These are phyloP conservation scores for Populus davidiana DNA, from an alignment of 345 rosid species.

Conservation along the genomic window DNA sequence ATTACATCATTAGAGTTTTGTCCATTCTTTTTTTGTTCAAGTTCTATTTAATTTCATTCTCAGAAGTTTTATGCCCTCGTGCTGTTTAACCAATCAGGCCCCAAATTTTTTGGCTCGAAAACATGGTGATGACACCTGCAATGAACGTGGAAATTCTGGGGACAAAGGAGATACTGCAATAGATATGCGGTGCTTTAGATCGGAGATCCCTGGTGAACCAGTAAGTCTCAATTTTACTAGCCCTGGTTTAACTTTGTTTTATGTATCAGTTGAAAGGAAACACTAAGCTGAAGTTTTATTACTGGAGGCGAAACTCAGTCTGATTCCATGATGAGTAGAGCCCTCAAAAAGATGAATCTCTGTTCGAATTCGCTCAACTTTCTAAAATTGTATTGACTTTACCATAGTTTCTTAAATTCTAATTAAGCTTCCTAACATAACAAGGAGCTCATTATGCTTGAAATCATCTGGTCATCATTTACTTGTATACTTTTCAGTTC, in stretches of 20 bases:
- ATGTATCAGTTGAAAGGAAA: not conserved
- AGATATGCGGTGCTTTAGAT: conserved; percentile 30
- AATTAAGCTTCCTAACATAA: not conserved
- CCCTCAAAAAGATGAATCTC: conserved; percentile 19
- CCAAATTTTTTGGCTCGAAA: conserved; percentile 47
- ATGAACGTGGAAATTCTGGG: conserved; percentile 23
- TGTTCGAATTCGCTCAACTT: conserved; percentile 16
- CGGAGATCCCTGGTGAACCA: conserved; percentile 44
- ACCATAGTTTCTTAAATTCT: conserved; percentile 5
- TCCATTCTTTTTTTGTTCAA: not conserved
- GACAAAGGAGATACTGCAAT: conserved; percentile 34
- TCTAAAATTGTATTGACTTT: conserved; percentile 30
- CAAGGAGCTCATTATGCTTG: not conserved
- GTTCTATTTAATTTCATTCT: conserved; percentile 5
- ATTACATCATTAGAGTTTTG: conserved; percentile 12
- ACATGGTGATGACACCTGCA: conserved; percentile 34
- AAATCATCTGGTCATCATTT: not conserved
- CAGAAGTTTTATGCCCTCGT: conserved; percentile 15
- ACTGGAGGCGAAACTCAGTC: conserved; percentile 19
- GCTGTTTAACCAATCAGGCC: conserved; percentile 43
- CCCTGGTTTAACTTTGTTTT: not conserved
- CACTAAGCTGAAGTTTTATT: conserved; percentile 3
- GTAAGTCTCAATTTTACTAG: conserved; percentile 36
- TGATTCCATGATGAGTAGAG: conserved; percentile 8
- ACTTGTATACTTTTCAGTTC: not conserved